Conservation (phyloP, 2,329 filamentous ascomycete species). For the Esteya vermicola region DNA sequence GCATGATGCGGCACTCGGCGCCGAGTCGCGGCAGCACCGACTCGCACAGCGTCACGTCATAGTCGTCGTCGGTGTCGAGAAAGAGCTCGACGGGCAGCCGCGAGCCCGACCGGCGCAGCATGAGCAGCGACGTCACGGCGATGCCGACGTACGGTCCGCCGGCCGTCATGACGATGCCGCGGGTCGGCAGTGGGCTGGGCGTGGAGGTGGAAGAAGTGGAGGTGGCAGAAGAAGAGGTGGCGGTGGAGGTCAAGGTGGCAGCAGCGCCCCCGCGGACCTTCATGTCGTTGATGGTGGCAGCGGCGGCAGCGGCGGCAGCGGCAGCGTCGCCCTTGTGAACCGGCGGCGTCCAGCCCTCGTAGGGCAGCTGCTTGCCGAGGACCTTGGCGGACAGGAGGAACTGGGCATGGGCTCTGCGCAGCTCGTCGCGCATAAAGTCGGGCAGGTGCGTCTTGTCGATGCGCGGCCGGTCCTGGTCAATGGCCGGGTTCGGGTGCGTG, state of each 20-base stretch:
- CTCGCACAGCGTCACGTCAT: constrained; percentile 18
- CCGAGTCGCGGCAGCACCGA: constrained; percentile 15
- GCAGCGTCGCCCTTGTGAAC: too few species aligned
- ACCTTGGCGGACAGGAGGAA: neutral
- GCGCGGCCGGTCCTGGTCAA: constrained; percentile 1
- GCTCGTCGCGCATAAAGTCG: constrained; percentile 2
- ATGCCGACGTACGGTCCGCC: constrained; percentile 32
- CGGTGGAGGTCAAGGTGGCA: too few species aligned
- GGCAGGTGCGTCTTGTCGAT: constrained; percentile 3
- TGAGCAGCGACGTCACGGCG: constrained; percentile 33
- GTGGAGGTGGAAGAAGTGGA: too few species aligned
- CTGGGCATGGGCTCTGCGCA: constrained; percentile 1
- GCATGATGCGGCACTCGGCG: constrained; percentile 19
- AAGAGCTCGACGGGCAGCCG: constrained; percentile 29
- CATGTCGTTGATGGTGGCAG: too few species aligned
- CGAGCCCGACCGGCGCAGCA: constrained; percentile 35
- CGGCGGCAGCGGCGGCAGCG: too few species aligned
- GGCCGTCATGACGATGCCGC: constrained; percentile 36
- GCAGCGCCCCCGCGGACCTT: too few species aligned
- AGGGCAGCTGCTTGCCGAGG: constrained; percentile 4
- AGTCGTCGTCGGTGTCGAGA: constrained; percentile 18
- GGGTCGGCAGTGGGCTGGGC: constrained; percentile 15
- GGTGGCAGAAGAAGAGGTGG: too few species aligned
- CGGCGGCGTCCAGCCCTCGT: too few species aligned
- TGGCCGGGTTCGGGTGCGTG: constrained; percentile 1